Conservation (phyloP, 768 basidiomycete species). For the Kwoniella newhampshirensis region DNA sequence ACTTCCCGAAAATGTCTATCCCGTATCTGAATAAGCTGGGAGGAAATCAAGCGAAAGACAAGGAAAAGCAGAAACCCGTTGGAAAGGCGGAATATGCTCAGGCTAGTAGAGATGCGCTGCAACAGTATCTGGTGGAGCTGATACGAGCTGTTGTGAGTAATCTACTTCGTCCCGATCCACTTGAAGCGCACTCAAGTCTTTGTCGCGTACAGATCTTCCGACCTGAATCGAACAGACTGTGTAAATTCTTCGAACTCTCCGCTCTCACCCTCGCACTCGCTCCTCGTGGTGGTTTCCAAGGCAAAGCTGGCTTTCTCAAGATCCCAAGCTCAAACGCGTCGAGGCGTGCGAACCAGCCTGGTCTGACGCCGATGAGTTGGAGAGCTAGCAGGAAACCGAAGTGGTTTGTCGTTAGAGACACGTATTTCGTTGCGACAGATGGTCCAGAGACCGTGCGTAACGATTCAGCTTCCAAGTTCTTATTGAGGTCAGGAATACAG, state of each 20-base stretch:
- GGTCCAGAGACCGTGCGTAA: constrained; percentile 78
- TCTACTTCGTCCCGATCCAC: not conserved
- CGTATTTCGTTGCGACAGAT: constrained; percentile 79
- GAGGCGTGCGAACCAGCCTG: constrained; percentile 52
- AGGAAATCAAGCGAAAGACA: constrained; percentile 62
- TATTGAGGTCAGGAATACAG: not conserved
- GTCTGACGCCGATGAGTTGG: constrained; percentile 55
- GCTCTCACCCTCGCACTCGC: constrained; percentile 80
- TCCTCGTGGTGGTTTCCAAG: constrained; percentile 72
- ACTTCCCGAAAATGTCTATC: constrained; percentile 81
- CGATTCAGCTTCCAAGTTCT: constrained; percentile 5
- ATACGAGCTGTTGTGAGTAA: constrained; percentile 80
- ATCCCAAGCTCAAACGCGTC: constrained; percentile 51
- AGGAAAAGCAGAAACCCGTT: constrained; percentile 52
- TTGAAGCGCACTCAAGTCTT: not conserved
- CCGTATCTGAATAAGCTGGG: constrained; percentile 82
- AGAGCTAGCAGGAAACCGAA: constrained; percentile 61
- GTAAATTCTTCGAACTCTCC: constrained; percentile 87
- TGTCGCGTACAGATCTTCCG: constrained; percentile 96
- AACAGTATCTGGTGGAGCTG: constrained; percentile 81
- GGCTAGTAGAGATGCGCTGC: constrained; percentile 75
- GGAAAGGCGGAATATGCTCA: constrained; percentile 54
- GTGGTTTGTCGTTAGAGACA: constrained; percentile 92
- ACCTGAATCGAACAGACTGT: constrained; percentile 82
- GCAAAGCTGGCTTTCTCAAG: constrained; percentile 80